Conservation (phyloP, 2,329 filamentous ascomycete species). For the Pleoardoris graminearum region DNA sequence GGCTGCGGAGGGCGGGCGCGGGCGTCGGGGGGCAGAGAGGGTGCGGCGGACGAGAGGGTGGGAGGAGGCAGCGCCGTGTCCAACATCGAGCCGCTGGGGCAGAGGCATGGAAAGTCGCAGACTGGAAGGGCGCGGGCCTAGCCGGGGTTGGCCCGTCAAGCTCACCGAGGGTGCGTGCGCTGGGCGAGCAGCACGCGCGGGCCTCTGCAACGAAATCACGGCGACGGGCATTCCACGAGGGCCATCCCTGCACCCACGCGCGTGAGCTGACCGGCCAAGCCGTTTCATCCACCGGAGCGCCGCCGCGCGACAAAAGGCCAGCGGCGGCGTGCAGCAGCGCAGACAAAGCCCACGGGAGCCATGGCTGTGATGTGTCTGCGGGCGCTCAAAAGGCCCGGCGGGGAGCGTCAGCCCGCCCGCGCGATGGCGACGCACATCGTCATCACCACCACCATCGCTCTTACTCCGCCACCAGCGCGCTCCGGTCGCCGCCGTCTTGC, state of each 20-base stretch:
- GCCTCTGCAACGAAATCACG: slow-evolving; percentile 2
- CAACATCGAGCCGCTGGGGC: slow-evolving; percentile 38
- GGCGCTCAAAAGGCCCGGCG: not conserved
- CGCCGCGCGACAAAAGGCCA: not conserved
- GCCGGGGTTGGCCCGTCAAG: slow-evolving; percentile 35
- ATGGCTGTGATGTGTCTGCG: too few species aligned
- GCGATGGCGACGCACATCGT: too few species aligned
- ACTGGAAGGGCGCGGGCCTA: slow-evolving; percentile 39
- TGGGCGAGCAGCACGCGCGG: slow-evolving; percentile 3
- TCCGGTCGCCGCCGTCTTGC: not conserved
- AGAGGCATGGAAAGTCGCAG: slow-evolving; percentile 38
- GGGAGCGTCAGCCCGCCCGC: too few species aligned
- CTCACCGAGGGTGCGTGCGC: slow-evolving; percentile 15
- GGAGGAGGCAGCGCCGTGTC: slow-evolving; percentile 36
- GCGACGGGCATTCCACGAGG: slow-evolving; percentile 8
- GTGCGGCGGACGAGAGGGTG: slow-evolving; percentile 24
- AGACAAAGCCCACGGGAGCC: too few species aligned
- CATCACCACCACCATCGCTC: not conserved
- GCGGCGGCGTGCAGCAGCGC: too few species aligned
- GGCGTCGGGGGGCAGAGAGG: slow-evolving; percentile 11
- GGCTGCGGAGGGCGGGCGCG: slow-evolving; percentile 11
- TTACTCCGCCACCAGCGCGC: not conserved
- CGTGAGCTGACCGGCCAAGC: slow-evolving; percentile 2
- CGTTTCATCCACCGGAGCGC: slow-evolving; percentile 2
- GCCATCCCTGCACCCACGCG: slow-evolving; percentile 4